A percentile compares a stretch with the other conserved stretches of the same genome.
These are phyloP conservation scores for Croton laevigatus DNA, from an alignment of 441 rosid species.

Conservation along the genomic window DNA sequence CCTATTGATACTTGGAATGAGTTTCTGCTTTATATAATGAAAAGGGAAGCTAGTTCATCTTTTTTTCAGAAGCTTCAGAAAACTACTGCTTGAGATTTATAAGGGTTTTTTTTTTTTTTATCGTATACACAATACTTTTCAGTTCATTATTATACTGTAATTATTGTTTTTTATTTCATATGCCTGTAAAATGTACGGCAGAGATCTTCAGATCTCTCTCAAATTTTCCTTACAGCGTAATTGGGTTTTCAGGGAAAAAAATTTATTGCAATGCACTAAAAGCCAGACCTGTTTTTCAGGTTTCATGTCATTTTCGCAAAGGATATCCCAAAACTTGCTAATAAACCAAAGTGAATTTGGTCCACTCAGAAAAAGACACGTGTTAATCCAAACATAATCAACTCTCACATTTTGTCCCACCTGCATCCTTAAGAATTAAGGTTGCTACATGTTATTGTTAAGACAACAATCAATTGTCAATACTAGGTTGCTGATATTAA, in stretches of 20 bases:
- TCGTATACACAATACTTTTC: background rate
- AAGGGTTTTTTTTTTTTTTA: background rate
- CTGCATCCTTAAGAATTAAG: no score
- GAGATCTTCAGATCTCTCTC: background rate
- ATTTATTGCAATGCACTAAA: background rate
- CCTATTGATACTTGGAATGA: constrained; percentile 86
- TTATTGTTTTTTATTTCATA: constrained; percentile 9
- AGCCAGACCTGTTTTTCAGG: background rate
- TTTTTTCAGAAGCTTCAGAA: constrained; percentile 12
- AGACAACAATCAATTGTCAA: no score
- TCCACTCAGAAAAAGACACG: no score
- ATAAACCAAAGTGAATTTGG: no score
- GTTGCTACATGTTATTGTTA: no score
- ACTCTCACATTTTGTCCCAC: no score
- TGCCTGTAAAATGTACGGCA: constrained; percentile 8
- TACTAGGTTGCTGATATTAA: no score
- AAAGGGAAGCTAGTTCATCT: constrained; percentile 26
- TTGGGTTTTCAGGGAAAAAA: background rate
- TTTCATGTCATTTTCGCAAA: no score
- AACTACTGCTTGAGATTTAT: constrained; percentile 16
- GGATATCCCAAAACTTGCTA: no score
- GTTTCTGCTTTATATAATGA: constrained; percentile 54
- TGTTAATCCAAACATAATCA: no score
- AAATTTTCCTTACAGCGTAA: background rate
- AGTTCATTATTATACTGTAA: background rate